These are phyloP conservation scores for Fusarium tuaranense DNA, from an alignment of 2,329 filamentous ascomycete species.

Conservation along the genomic window DNA sequence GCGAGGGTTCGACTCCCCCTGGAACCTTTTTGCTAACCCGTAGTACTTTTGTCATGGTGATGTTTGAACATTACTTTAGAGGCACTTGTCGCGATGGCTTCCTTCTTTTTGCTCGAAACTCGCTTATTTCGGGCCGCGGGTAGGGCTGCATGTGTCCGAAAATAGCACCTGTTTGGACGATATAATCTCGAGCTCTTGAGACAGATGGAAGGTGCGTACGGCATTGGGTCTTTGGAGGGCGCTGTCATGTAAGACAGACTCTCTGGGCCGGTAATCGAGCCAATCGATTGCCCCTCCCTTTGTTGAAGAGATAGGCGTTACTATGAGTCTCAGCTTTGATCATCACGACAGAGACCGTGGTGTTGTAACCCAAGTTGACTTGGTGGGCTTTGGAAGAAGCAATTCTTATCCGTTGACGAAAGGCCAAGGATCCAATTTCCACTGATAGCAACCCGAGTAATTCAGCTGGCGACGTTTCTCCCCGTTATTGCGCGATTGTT, in stretches of 20 bases:
- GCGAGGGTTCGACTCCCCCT: conserved; percentile 45
- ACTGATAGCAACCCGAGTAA: neutral
- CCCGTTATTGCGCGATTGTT: conserved; percentile 30
- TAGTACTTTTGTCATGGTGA: neutral
- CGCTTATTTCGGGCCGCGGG: neutral
- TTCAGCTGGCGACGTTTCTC: conserved; percentile 28
- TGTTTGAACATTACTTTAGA: neutral
- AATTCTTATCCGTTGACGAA: neutral
- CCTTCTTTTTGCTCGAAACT: neutral
- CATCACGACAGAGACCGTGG: neutral
- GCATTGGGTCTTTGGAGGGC: neutral
- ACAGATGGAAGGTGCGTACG: neutral
- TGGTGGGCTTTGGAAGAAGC: neutral
- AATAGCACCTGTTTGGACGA: neutral
- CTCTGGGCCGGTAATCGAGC: neutral
- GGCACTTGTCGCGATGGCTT: neutral
- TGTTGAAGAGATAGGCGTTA: neutral
- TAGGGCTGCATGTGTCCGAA: conserved; percentile 1
- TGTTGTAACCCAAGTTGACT: neutral
- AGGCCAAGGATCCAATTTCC: neutral
- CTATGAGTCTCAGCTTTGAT: neutral
- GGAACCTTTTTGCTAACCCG: conserved; percentile 31
- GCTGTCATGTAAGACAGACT: neutral
- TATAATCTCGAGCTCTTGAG: neutral
- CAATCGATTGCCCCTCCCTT: neutral